Percentiles rank a stretch among this genome's conserved stretches.
Evolutionary conservation across 1,139 yeast species (phyloP).

Genomic region (Pneumocystis oryctolagi): DNA sequence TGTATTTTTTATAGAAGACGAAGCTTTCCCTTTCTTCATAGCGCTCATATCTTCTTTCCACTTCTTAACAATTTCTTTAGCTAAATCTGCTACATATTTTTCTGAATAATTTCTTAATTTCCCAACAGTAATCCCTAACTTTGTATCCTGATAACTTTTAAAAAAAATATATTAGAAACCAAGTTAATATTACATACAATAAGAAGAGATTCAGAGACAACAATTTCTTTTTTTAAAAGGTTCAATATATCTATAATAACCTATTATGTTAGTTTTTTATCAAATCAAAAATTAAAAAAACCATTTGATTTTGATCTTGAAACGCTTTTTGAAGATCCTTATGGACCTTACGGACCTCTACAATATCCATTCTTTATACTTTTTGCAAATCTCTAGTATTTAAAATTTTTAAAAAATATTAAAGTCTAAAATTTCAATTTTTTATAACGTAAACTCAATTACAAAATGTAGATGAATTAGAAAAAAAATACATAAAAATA

Average conservation of each 20-base stretch:
- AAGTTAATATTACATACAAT: slow-evolving; percentile 30
- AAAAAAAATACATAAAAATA: neutral
- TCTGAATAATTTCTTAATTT: slow-evolving; percentile 61
- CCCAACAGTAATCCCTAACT: slow-evolving; percentile 94
- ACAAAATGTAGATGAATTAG: neutral
- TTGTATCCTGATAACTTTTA: slow-evolving; percentile 42
- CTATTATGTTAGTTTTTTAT: slow-evolving; percentile 19
- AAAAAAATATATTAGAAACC: neutral
- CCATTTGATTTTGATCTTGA: neutral
- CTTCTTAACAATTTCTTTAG: slow-evolving; percentile 62
- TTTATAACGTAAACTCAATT: too few species aligned
- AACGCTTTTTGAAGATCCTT: neutral
- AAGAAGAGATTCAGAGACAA: slow-evolving; percentile 71
- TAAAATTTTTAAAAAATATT: neutral
- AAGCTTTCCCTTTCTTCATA: slow-evolving; percentile 53
- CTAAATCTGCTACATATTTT: slow-evolving; percentile 50
- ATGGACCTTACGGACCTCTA: neutral
- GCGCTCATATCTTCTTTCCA: slow-evolving; percentile 87
- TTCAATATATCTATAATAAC: slow-evolving; percentile 53
- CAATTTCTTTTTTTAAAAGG: slow-evolving; percentile 53
- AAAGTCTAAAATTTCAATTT: too few species aligned
- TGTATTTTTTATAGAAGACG: slow-evolving; percentile 16
- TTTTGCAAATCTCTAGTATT: neutral
- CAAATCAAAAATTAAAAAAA: neutral
- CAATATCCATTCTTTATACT: neutral